These are phyloP conservation scores for Fusarium ramigenum DNA, from an alignment of 2,329 filamentous ascomycete genomes.

Conservation along the genomic window DNA sequence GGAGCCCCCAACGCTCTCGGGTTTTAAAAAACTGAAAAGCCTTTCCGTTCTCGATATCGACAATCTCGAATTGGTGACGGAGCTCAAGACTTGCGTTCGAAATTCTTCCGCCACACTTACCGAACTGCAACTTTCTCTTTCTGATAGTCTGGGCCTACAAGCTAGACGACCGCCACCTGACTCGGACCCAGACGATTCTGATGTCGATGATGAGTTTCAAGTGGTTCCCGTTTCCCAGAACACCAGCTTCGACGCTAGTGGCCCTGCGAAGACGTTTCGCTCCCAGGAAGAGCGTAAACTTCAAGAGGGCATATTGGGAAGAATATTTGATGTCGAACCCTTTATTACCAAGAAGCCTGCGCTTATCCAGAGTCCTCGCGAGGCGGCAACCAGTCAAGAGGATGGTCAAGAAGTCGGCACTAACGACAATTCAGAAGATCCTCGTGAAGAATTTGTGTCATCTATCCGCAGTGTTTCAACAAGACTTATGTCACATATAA, in stretches of 20 bases:
- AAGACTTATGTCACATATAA: slow-evolving; percentile 54
- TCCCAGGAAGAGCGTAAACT: slow-evolving; percentile 63
- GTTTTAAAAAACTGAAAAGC: slow-evolving; percentile 63
- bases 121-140: slow-evolving; percentile 67
- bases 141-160: slow-evolving; percentile 57
- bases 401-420: slow-evolving; percentile 35
- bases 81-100: slow-evolving; percentile 64
- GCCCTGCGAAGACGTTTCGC: slow-evolving; percentile 56
- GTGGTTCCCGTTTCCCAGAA: slow-evolving; percentile 49
- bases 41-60: slow-evolving; percentile 70
- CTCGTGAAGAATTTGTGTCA: slow-evolving; percentile 43
- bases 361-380: slow-evolving; percentile 39
- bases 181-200: slow-evolving; percentile 59
- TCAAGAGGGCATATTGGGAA: slow-evolving; percentile 63
- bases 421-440: slow-evolving; percentile 33
- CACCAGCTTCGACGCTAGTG: slow-evolving; percentile 50
- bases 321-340: slow-evolving; percentile 62
- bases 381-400: slow-evolving; percentile 19
- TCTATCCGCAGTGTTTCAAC: slow-evolving; percentile 53
- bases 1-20: slow-evolving; percentile 64
- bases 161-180: slow-evolving; percentile 51
- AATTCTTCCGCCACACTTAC: slow-evolving; percentile 64
- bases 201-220: slow-evolving; percentile 65
- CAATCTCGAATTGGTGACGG: slow-evolving; percentile 62
- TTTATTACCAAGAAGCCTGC: slow-evolving; percentile 49